Base-by-base conservation (phyloP, 768 basidiomycete genomes). In the Pleurotus tuoliensis region DNA sequence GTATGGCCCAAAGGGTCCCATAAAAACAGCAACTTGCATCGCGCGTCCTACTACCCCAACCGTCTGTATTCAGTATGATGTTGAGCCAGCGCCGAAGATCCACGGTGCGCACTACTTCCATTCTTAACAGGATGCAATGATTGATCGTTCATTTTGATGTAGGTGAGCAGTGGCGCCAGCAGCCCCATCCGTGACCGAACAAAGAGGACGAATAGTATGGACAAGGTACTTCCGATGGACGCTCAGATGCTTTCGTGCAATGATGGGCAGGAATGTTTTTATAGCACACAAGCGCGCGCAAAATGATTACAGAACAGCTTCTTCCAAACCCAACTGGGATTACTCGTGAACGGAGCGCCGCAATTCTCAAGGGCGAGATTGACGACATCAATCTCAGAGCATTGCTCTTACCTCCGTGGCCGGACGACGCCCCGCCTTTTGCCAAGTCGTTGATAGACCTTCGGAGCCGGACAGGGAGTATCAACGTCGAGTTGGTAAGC, bases 401-500 rank as follows among this genome's bases (percentile, higher is more conserved):
- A 24, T 40, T 62, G 11, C 51, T 60, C 13, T 58, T 62, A 37
- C 44, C 57, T 8, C 59, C 61, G 15, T 48, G 58, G 45, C 55
- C 55, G 9, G 18, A 54, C 11, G 61, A 49, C 9, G 25, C 12
- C 18, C 34, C 52, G 18, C 60, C 60, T 25, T 63, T 53, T 46
- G 20, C 15, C 22, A 59, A 57, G 44, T 56, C 59, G 22, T 43
- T 56, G 25, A 55, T 59, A 47, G 48, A 59, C 59, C 53, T 64
- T n/a, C 56, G 55, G 46, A 62, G 51, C 50, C 58, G 48, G 34
- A 55, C 52, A 38, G 59, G 59, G 56, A 44, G 49, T 53, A 51
- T 64, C 40, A 52, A 49, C 12, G 34, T 52, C 53, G 62, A 63
- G 48, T 34, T 61, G n/a, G 59, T 63, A 37, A 49, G 62, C 55